phyloP scores from a whole-genome alignment of 768 basidiomycete genomes.

The Rhodosporidiobolus sp. region DNA sequence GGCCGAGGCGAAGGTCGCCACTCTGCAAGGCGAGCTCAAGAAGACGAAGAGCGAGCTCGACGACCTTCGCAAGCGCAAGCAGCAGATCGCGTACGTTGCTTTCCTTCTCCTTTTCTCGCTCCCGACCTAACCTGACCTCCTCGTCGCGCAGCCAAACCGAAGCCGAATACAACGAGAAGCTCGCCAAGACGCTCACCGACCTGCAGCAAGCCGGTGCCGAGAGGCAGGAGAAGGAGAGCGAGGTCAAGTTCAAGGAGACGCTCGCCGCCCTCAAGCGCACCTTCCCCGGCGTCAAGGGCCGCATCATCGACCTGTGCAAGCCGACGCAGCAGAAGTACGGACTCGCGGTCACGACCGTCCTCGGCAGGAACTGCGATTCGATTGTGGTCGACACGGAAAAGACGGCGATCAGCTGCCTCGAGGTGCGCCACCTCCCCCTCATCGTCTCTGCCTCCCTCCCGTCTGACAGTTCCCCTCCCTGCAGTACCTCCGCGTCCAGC shows the following conservation, averaged over 20 bases:
- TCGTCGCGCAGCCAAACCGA: constrained; percentile 68
- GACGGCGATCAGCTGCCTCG: constrained; percentile 95
- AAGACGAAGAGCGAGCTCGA: constrained; percentile 72
- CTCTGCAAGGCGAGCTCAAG: constrained; percentile 62
- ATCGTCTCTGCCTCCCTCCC: not conserved
- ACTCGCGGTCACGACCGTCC: constrained; percentile 80
- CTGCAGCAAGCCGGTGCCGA: constrained; percentile 87
- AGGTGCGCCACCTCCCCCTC: constrained; percentile 55
- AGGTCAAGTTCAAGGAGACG: constrained; percentile 78
- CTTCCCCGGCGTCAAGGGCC: constrained; percentile 90
- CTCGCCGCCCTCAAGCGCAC: constrained; percentile 76
- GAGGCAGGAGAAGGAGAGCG: constrained; percentile 77
- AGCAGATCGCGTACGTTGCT: constrained; percentile 24
- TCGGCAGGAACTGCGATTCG: constrained; percentile 91
- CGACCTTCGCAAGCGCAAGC: constrained; percentile 52
- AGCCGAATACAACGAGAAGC: constrained; percentile 85
- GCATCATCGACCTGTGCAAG: constrained; percentile 90
- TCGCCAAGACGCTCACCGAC: constrained; percentile 74
- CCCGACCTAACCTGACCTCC: not conserved
- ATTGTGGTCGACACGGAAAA: constrained; percentile 96
- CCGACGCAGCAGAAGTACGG: constrained; percentile 90
- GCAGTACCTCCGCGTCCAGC: constrained; percentile 90
- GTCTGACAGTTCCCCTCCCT: not conserved
- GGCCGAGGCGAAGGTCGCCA: constrained; percentile 59
- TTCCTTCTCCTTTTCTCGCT: not conserved